Percentiles rank a stretch among this genome's conserved stretches.
Conservation (phyloP, 2,329 filamentous ascomycete genomes). For the Cytospora piceae region DNA sequence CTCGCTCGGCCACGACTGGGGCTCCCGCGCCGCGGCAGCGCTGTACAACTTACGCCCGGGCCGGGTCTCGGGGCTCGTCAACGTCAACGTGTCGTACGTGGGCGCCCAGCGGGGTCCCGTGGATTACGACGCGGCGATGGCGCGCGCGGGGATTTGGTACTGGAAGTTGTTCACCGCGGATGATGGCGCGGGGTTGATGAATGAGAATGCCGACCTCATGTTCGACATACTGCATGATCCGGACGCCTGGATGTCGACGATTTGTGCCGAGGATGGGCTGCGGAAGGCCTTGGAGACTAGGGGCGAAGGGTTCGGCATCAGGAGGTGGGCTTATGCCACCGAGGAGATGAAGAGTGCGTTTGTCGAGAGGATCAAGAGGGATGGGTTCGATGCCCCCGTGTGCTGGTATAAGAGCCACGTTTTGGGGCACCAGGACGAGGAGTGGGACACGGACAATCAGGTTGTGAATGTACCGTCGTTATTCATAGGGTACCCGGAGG, state of each 20-base stretch:
- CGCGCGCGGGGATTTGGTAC: conserved; percentile 40
- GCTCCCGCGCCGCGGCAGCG: conserved; percentile 44
- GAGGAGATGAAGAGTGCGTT: conserved; percentile 35
- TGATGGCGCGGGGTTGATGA: conserved; percentile 45
- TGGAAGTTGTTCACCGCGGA: conserved; percentile 50
- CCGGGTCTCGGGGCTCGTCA: conserved; percentile 45
- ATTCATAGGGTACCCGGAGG: conserved; percentile 36
- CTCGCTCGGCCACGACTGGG: conserved; percentile 56
- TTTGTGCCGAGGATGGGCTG: conserved; percentile 43
- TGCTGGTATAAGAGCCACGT: conserved; percentile 38
- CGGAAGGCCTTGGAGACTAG: conserved; percentile 35
- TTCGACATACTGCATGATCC: conserved; percentile 42
- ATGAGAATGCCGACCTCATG: conserved; percentile 43
- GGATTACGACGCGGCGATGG: conserved; percentile 43
- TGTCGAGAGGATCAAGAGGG: conserved; percentile 34
- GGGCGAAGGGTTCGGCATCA: conserved; percentile 33
- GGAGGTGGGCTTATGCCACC: conserved; percentile 36
- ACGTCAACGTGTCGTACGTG: conserved; percentile 48
- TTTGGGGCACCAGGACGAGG: conserved; percentile 33
- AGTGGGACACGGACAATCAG: conserved; percentile 30
- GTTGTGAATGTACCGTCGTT: conserved; percentile 36
- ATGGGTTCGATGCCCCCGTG: conserved; percentile 37
- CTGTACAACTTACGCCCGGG: conserved; percentile 47
- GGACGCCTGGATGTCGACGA: conserved; percentile 40
- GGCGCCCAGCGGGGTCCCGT: conserved; percentile 40